Evolutionary conservation across 2,329 filamentous ascomycete genomes (phyloP).

Genomic region (Xylariaceae sp.): DNA sequence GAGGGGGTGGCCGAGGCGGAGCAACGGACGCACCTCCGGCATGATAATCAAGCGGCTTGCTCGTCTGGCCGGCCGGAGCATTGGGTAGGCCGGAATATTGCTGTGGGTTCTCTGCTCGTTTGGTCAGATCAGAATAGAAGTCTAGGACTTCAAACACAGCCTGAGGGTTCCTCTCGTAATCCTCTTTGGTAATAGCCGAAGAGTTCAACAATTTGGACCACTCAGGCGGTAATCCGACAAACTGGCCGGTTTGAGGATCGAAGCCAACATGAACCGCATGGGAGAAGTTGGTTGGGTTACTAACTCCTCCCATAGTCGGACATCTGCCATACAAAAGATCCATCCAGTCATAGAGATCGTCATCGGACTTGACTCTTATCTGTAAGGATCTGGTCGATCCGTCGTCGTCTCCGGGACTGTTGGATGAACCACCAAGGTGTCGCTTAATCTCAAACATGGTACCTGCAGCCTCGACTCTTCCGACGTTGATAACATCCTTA

Average conservation of each 20-base stretch:
- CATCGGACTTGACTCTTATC: constrained; percentile 90
- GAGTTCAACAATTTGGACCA: constrained; percentile 96
- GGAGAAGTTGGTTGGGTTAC: constrained; percentile 96
- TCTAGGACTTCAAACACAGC: constrained; percentile 75
- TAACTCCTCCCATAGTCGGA: constrained; percentile 95
- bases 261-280: constrained; percentile 97
- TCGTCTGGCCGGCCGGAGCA: constrained; percentile 49
- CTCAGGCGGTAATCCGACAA: constrained; percentile 88
- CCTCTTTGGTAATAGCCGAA: constrained; percentile 95
- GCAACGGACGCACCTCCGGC: constrained; percentile 53
- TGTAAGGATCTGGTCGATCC: constrained; percentile 77
- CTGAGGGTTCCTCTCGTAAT: constrained; percentile 95
- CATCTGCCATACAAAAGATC: constrained; percentile 96
- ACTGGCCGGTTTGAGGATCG: constrained; percentile 89
- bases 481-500: constrained; percentile 83
- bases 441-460: constrained; percentile 93
- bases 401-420: constrained; percentile 72
- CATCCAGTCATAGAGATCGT: constrained; percentile 98
- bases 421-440: constrained; percentile 60
- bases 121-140: constrained; percentile 80
- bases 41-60: constrained; percentile 58
- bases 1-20: constrained; percentile 62
- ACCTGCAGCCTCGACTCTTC: constrained; percentile 82
- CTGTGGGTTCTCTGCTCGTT: constrained; percentile 65
- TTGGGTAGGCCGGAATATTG: constrained; percentile 64